Base-by-base conservation (phyloP, 805 yeast genomes). In the Jamesozyma lodderae region DNA sequence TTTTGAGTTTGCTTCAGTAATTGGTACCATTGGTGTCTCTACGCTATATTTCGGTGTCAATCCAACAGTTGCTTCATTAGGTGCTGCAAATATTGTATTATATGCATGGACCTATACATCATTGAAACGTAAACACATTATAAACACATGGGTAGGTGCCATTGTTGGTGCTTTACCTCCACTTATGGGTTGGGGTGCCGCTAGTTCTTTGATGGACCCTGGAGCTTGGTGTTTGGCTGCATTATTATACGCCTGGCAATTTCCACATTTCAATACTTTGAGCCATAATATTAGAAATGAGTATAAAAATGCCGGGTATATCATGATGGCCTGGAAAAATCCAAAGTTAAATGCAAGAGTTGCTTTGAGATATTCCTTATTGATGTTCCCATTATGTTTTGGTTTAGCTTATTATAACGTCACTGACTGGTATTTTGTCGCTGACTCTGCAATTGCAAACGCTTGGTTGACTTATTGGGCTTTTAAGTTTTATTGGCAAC, bases 91-190 rank as follows among this genome's bases (percentile, higher is more conserved):
- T 58, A 85, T 92, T 36, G 75, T 73, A 1, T 69, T 92, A 9
- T 92, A 92, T 54, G 78, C 94, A 0, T 88, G 97, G 82, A 61
- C 81, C 0, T 92, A 92, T 64, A 92, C 98, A 0, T 81, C 96
- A 0, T 64, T 92, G 57, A 92, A 92, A 56, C 72, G 98, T 40
- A 75, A 70, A 42, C 79, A 84, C 18, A 90, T 92, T 36, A 58
- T 83, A 29, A 92, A 92, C 60, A 92, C 98, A 0, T 92, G 98
- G 98, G 92, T 92, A 3, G 98, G 98, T 15, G 98, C 98, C 0
- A 59, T 92, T n/a, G 98, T 92, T 4, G 98, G 98, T 4, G 98
- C 96, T 0, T 83, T 92, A 33, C 98, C 98, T 0, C 98, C 98
- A 16, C 69, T 92, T 36, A 92, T 92, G 98, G 98, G 98, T 2